These are phyloP conservation scores for Licmophora abbreviata DNA, from an alignment of 108 stramenopile genomes.

Conservation along the genomic window DNA sequence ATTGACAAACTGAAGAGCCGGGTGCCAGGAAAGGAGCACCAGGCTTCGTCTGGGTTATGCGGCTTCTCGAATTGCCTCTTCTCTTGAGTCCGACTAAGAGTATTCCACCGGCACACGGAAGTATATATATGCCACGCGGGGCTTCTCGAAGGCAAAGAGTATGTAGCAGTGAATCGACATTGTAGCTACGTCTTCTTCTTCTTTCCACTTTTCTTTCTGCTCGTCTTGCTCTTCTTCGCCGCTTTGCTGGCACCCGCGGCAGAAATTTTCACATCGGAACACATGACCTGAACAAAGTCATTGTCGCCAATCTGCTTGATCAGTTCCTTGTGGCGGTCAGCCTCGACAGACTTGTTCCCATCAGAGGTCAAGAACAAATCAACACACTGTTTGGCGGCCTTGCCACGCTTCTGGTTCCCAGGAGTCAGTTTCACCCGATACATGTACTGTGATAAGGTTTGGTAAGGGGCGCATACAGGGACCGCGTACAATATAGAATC, in stretches of 20 bases:
- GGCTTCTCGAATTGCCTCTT: too few relatives aligned
- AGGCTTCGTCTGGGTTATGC: too few relatives aligned
- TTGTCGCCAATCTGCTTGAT: slow-evolving; percentile 78
- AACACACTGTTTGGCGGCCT: slow-evolving; percentile 76
- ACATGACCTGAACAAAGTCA: slow-evolving; percentile 74
- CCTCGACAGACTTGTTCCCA: slow-evolving; percentile 20
- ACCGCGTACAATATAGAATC: slow-evolving; percentile 84
- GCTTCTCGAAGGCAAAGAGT: too few relatives aligned
- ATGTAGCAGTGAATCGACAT: too few relatives aligned
- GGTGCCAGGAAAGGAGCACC: too few relatives aligned
- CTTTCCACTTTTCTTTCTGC: slow-evolving; percentile 10
- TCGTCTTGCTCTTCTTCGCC: slow-evolving; percentile 45
- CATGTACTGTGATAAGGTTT: slow-evolving; percentile 73
- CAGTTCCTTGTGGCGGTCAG: slow-evolving; percentile 37
- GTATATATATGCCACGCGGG: too few relatives aligned
- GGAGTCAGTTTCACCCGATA: slow-evolving; percentile 86
- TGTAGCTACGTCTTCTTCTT: slow-evolving; percentile 1
- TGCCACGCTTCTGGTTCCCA: slow-evolving; percentile 79
- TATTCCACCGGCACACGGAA: too few relatives aligned
- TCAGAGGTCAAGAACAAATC: slow-evolving; percentile 62
- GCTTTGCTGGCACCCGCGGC: slow-evolving; percentile 77
- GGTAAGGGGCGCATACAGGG: slow-evolving; percentile 92
- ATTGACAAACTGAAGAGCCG: too few relatives aligned
- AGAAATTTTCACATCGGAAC: slow-evolving; percentile 74
- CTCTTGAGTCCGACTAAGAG: too few relatives aligned